A percentile compares a stretch with the other conserved stretches of the same genome.
Evolutionary conservation across 306 rosid genomes (phyloP).

Genomic region (Citrullus amarus): DNA sequence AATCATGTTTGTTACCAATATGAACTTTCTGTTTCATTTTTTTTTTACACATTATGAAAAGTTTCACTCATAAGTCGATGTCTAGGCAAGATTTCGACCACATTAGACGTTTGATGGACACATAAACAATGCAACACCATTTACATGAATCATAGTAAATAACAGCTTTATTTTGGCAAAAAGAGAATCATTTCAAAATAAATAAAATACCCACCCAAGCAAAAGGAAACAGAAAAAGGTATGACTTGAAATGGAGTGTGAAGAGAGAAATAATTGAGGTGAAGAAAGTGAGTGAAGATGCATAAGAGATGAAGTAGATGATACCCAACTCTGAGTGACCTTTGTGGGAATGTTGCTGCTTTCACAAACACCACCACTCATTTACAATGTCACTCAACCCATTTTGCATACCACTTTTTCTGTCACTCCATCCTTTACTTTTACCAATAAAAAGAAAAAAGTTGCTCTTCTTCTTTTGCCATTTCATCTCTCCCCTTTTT

Average conservation of each 20-base stretch:
- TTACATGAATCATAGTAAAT: neutral
- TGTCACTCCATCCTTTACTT: neutral
- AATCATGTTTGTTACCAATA: neutral
- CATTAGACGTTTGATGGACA: neutral
- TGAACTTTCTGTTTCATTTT: neutral
- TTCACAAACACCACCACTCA: conserved; percentile 4
- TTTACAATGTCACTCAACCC: neutral
- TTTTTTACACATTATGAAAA: neutral
- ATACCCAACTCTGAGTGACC: neutral
- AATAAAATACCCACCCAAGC: neutral
- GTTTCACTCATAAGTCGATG: neutral
- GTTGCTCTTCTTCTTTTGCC: neutral
- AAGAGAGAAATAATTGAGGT: neutral
- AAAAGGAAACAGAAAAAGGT: neutral
- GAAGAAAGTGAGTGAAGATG: neutral
- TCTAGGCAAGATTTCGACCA: neutral
- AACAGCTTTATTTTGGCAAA: neutral
- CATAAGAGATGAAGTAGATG: neutral
- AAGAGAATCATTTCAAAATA: neutral
- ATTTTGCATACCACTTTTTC: neutral
- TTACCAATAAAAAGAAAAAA: neutral
- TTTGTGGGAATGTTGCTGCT: neutral
- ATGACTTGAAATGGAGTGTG: neutral
- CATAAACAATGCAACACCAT: neutral
- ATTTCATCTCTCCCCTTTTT: neutral